Base-by-base conservation (phyloP, 2,329 filamentous ascomycete species). In the Cladosporium sp. region DNA sequence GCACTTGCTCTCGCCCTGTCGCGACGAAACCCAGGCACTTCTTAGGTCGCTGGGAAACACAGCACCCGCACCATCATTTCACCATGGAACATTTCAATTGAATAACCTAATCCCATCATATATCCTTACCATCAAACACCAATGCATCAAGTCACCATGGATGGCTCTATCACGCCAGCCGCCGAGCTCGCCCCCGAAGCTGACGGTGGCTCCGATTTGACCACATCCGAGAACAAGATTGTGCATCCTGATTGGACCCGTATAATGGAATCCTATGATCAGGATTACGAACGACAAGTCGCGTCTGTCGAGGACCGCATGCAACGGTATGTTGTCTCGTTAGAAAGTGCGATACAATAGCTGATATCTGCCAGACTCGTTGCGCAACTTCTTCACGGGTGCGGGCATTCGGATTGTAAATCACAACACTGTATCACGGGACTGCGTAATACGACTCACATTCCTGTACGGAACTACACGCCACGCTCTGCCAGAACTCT, bases 401-500 rank as follows among this genome's bases (percentile, higher is more conserved):
- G 93, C 74, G 85, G 86, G 63, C 84, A 85, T 68, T 79, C 82
- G 48, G 80, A 82, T 46, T 97, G 93, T 77, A 82, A 80, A 25
- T 92, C 88, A 1, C 78, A 90, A 11, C 91, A 91, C 18, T 97
- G 93, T 79, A 89, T 92, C 73, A 92, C 89, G 65, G 92, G 87
- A 72, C 86, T 90, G 51, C 88, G 85, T 75, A 86, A 90, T 67
- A 80, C 88, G 25, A 84, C 86, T 30, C 86, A 86, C 68, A 84
- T 84, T 0, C 91, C 92, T 2, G 84, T 92, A 69, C 88, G 92
- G 66, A 85, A 87, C 74, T 95, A 93, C 74, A 96, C 89, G 64
- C 84, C 89, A 13, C 86, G 91, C 30, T 96, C 91, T 72, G 92
- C 92, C 3, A 86, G 92, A 70, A 91, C 90, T 0, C 79, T 96